phyloP scores from a whole-genome alignment of 139 green algal species.

The Micractinium sp. region DNA sequence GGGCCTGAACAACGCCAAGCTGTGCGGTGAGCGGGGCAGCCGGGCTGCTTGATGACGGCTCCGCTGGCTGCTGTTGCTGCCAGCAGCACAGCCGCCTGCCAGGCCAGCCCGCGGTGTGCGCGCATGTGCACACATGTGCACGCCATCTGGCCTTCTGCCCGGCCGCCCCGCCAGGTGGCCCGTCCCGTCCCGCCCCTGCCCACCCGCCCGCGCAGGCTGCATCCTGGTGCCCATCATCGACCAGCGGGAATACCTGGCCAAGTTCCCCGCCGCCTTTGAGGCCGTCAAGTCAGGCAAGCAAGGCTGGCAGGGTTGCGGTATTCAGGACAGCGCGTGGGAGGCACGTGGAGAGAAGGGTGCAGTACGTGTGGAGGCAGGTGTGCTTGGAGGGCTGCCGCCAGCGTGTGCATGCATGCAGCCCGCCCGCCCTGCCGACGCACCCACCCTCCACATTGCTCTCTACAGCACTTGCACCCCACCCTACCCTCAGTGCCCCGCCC shows the following conservation, averaged over 20 bases:
- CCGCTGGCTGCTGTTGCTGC: neutral
- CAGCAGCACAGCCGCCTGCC: no score
- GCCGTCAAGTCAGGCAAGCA: conserved; percentile 17
- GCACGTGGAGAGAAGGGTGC: no score
- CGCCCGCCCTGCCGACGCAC: neutral
- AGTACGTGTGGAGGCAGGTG: neutral
- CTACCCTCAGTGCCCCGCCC: neutral
- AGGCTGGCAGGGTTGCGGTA: neutral
- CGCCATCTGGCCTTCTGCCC: no score
- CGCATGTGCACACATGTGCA: no score
- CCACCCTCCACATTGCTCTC: neutral
- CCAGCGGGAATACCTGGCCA: conserved; percentile 24
- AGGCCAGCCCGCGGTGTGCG: neutral
- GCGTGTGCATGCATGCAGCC: neutral
- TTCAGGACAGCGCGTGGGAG: neutral
- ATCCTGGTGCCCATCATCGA: conserved; percentile 45
- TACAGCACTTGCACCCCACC: neutral
- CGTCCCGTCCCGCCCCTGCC: neutral
- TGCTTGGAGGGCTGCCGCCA: neutral
- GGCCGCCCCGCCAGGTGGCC: no score
- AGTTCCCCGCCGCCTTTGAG: conserved; percentile 34
- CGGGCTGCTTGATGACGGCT: neutral
- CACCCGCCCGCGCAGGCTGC: conserved; percentile 25
- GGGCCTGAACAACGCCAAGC: conserved; percentile 49
- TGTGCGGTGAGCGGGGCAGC: conserved; percentile 30